Percentiles rank a stretch among this genome's conserved stretches.
Evolutionary conservation across 176 grass and related monocot genomes (phyloP).

Genomic region (Carex pumila): DNA sequence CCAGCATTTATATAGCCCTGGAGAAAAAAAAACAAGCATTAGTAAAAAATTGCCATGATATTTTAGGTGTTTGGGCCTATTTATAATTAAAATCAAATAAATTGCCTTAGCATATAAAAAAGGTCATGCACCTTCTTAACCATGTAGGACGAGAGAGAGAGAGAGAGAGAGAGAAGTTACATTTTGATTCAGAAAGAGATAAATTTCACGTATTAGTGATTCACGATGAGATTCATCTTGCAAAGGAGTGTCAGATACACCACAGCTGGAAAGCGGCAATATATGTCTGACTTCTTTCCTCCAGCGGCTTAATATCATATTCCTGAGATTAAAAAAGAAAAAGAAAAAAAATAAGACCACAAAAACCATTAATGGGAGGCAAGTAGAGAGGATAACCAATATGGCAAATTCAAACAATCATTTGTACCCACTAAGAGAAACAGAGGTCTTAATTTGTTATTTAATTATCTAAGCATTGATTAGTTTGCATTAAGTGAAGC

Average conservation of each 20-base stretch:
- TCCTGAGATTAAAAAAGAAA: constrained; percentile 58
- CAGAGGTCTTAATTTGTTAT: not conserved
- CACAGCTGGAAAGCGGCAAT: constrained; percentile 66
- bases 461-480: not conserved
- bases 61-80: not conserved
- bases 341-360: constrained; percentile 10
- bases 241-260: constrained; percentile 48
- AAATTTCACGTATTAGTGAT: constrained; percentile 67
- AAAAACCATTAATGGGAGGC: not conserved
- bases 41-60: not conserved
- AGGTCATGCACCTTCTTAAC: not conserved
- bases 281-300: constrained; percentile 80
- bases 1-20: constrained; percentile 99
- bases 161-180: constrained; percentile 33
- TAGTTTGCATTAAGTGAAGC: not conserved
- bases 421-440: not conserved
- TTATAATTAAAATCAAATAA: not conserved
- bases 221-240: constrained; percentile 46
- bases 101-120: not conserved
- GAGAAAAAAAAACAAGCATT: constrained; percentile 1
- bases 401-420: not conserved
- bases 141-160: not conserved
- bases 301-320: constrained; percentile 77
- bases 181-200: constrained; percentile 83
- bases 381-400: not conserved